phyloP scores from a whole-genome alignment of 2,329 filamentous ascomycete genomes.

The Gremmenia infestans region DNA sequence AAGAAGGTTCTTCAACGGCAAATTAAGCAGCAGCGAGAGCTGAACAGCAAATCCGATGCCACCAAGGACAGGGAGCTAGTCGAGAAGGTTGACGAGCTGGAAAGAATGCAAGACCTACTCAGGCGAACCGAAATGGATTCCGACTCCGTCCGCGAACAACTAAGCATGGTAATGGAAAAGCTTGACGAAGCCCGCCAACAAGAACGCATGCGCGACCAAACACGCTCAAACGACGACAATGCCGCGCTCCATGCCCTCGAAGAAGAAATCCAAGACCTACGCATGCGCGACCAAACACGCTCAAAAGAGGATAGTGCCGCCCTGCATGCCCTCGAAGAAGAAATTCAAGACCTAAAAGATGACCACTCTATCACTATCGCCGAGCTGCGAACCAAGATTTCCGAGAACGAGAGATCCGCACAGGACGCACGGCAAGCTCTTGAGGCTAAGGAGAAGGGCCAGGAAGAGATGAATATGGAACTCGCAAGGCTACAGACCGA shows the following conservation, averaged over 20 bases:
- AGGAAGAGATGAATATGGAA: slow-evolving; percentile 54
- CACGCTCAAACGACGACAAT: slow-evolving; percentile 26
- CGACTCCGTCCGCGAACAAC: slow-evolving; percentile 27
- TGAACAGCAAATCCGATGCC: slow-evolving; percentile 81
- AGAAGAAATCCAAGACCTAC: slow-evolving; percentile 26
- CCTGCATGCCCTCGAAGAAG: slow-evolving; percentile 15
- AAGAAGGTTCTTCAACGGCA: slow-evolving; percentile 85
- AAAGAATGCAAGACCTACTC: slow-evolving; percentile 35
- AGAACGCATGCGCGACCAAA: slow-evolving; percentile 21
- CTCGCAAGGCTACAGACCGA: slow-evolving; percentile 66
- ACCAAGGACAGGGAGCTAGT: slow-evolving; percentile 62
- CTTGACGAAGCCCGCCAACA: slow-evolving; percentile 28
- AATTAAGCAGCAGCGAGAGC: slow-evolving; percentile 89
- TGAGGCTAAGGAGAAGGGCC: slow-evolving; percentile 42
- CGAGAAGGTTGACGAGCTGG: slow-evolving; percentile 52
- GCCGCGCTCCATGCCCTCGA: slow-evolving; percentile 19
- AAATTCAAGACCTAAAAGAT: slow-evolving; percentile 26
- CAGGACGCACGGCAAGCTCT: slow-evolving; percentile 25
- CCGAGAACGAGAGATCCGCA: slow-evolving; percentile 11
- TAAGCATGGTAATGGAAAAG: slow-evolving; percentile 31
- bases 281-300: slow-evolving; percentile 20
- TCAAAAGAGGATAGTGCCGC: slow-evolving; percentile 27
- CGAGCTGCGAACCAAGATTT: neutral
- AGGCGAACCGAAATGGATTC: slow-evolving; percentile 32
- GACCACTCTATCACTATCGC: slow-evolving; percentile 15